These are phyloP conservation scores for Asterella californica DNA, from an alignment of 225 moss, liverwort and hornwort genomes.

Conservation along the genomic window DNA sequence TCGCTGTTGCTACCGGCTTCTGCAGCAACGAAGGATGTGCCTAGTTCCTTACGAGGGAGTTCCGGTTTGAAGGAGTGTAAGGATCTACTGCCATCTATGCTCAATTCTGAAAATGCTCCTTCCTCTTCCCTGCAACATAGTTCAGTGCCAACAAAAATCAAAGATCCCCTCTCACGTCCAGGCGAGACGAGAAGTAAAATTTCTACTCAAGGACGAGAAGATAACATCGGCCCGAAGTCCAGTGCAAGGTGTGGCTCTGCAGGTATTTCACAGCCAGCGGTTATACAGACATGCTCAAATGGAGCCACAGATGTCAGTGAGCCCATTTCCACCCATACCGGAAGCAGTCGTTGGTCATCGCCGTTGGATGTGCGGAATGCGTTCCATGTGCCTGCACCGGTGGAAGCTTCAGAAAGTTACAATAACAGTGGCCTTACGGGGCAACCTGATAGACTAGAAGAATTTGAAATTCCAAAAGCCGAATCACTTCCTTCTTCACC, in stretches of 20 bases:
- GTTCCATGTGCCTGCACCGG: background rate
- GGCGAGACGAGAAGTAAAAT: background rate
- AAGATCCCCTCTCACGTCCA: no score
- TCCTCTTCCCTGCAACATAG: background rate
- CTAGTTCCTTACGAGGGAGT: background rate
- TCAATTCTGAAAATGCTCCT: background rate
- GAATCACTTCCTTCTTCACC: background rate
- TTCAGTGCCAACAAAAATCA: background rate
- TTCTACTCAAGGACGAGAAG: background rate
- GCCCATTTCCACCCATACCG: background rate
- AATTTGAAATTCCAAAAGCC: no score
- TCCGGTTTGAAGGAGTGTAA: background rate
- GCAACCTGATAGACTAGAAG: background rate
- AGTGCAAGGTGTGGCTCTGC: background rate
- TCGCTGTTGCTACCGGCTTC: background rate
- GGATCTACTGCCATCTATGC: background rate
- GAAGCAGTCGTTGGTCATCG: background rate
- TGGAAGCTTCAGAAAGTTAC: background rate
- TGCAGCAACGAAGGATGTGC: background rate
- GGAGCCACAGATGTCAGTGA: no score
- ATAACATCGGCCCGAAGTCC: background rate
- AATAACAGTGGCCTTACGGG: background rate
- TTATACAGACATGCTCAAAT: background rate
- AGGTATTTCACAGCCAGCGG: no score
- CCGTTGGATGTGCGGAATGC: background rate